phyloP scores from a whole-genome alignment of 192 early-diverging fungal genomes.

The Thamnidium elegans region DNA sequence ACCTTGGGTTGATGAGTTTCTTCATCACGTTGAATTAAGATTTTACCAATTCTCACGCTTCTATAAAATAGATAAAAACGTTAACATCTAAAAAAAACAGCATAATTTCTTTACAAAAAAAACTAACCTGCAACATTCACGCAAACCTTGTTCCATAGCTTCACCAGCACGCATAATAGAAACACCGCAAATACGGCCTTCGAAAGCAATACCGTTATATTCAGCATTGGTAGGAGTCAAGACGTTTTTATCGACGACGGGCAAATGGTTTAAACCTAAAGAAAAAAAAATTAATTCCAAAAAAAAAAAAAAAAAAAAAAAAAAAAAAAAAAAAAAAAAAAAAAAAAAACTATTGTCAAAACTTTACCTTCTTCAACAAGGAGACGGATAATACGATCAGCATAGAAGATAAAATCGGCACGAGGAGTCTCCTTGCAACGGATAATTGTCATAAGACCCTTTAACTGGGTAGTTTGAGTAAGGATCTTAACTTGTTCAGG shows the following conservation, averaged over 20 bases:
- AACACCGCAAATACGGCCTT: conserved; percentile 41
- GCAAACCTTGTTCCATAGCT: conserved; percentile 82
- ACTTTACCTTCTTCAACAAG: conserved; percentile 83
- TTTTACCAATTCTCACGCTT: conserved; percentile 92
- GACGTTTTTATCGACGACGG: conserved; percentile 76
- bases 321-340: background rate
- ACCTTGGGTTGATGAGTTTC: conserved; percentile 85
- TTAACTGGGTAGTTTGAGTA: conserved; percentile 70
- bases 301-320: too few relatives aligned
- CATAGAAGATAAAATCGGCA: conserved; percentile 93
- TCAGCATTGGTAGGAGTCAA: conserved; percentile 69
- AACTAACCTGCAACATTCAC: conserved; percentile 69
- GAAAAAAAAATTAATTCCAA: background rate
- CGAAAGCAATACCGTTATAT: conserved; percentile 23
- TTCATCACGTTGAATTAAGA: conserved; percentile 94
- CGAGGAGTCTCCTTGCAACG: conserved; percentile 74
- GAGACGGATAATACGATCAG: conserved; percentile 81
- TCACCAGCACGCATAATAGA: conserved; percentile 98
- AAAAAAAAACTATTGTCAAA: background rate
- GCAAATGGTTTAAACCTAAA: conserved; percentile 83
- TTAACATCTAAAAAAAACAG: background rate
- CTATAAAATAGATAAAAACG: conserved; percentile 31
- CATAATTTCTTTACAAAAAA: background rate
- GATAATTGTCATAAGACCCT: conserved; percentile 83
- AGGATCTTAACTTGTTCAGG: conserved; percentile 66